Conservation (phyloP, 106 monocot species). For the Allium cepa region DNA sequence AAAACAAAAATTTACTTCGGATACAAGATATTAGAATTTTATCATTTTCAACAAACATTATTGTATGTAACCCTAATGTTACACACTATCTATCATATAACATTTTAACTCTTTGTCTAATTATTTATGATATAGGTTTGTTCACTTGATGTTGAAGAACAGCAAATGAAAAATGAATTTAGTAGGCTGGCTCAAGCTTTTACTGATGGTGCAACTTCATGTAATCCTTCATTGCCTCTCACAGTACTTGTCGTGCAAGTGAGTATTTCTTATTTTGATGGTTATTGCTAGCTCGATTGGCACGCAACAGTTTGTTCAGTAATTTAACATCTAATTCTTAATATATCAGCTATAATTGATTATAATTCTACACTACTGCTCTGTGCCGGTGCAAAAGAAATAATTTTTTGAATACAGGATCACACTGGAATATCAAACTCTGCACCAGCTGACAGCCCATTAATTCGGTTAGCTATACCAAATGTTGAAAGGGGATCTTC, state of each 20-base stretch:
- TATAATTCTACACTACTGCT: too few species aligned
- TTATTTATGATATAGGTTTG: constrained; percentile 42
- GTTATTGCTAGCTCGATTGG: background rate
- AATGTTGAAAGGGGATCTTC: constrained; percentile 9
- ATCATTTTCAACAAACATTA: too few species aligned
- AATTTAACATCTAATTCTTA: background rate
- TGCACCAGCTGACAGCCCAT: constrained; percentile 86
- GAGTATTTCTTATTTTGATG: background rate
- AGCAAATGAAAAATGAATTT: constrained; percentile 63
- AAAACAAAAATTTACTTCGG: too few species aligned
- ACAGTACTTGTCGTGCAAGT: constrained; percentile 85
- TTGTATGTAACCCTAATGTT: too few species aligned
- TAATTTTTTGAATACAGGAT: constrained; percentile 37
- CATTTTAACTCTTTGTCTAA: too few species aligned
- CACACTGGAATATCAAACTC: constrained; percentile 93
- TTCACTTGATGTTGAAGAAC: constrained; percentile 49
- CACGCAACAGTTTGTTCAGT: background rate
- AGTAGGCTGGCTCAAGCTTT: constrained; percentile 46
- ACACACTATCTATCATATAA: too few species aligned
- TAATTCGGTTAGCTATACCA: constrained; percentile 46
- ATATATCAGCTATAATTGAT: too few species aligned
- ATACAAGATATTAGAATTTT: too few species aligned
- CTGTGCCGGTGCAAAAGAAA: too few species aligned
- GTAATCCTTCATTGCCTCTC: constrained; percentile 74
- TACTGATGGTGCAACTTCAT: constrained; percentile 49